Conservation (phyloP, 1,284 basidiomycete genomes). For the Malassezia pachydermatis region DNA sequence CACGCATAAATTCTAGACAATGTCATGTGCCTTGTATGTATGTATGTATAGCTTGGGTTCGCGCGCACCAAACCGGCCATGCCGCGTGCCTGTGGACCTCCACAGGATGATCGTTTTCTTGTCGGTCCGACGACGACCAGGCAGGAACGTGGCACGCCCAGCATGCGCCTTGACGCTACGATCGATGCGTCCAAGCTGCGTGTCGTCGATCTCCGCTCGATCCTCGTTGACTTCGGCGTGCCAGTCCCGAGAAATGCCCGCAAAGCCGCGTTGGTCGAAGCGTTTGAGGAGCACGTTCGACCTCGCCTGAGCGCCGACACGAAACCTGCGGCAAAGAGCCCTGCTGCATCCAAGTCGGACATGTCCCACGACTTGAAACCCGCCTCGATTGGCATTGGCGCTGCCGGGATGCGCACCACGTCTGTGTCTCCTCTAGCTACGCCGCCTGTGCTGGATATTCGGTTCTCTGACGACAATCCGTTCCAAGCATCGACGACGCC, state of each 20-base stretch:
- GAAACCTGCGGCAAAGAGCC: background rate
- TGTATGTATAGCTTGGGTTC: background rate
- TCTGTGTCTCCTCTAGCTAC: background rate
- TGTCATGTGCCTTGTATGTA: background rate
- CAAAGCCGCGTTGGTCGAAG: constrained; percentile 9
- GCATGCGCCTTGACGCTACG: background rate
- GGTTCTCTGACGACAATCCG: constrained; percentile 14
- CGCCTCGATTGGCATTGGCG: background rate
- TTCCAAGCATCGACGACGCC: constrained; percentile 4
- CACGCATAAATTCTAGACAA: background rate
- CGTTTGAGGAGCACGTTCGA: constrained; percentile 15
- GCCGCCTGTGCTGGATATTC: constrained; percentile 4
- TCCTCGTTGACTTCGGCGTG: constrained; percentile 4
- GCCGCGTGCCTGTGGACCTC: background rate
- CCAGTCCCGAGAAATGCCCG: constrained; percentile 12
- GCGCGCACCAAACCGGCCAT: background rate
- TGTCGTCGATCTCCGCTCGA: constrained; percentile 9
- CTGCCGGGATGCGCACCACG: background rate
- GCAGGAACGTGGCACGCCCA: background rate
- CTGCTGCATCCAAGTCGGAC: background rate
- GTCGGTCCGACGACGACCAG: background rate
- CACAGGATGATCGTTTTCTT: background rate
- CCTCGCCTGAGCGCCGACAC: background rate
- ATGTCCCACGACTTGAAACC: background rate
- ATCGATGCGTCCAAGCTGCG: constrained; percentile 11